Percentiles rank a stretch among this genome's conserved stretches.
These are phyloP conservation scores for Fusarium sp. DNA, from an alignment of 2,329 filamentous ascomycete genomes.

Conservation along the genomic window DNA sequence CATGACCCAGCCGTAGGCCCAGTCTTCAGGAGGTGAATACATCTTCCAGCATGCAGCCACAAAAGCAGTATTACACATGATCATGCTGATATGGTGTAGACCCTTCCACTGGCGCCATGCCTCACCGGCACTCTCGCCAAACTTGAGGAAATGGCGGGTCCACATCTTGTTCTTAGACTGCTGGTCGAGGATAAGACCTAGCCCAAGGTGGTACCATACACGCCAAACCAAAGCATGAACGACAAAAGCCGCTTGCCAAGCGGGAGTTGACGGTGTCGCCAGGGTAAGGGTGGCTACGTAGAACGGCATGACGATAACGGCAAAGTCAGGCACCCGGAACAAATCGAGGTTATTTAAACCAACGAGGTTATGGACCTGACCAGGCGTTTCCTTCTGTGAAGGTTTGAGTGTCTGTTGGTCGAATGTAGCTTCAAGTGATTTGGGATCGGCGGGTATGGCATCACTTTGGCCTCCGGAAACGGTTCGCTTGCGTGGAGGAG, in stretches of 20 bases:
- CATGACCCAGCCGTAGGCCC: conserved; percentile 85
- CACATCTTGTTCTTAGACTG: conserved; percentile 94
- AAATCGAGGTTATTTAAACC: conserved; percentile 87
- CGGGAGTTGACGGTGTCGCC: conserved; percentile 79
- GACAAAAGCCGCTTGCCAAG: conserved; percentile 83
- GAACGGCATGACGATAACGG: conserved; percentile 78
- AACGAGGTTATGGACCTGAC: conserved; percentile 83
- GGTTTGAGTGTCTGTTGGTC: conserved; percentile 42
- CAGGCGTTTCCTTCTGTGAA: conserved; percentile 59
- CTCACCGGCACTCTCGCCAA: conserved; percentile 87
- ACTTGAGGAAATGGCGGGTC: conserved; percentile 98
- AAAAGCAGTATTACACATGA: conserved; percentile 89
- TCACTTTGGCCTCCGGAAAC: conserved; percentile 50
- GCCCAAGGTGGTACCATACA: conserved; percentile 89
- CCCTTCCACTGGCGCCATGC: conserved; percentile 99
- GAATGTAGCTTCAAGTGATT: conserved; percentile 35
- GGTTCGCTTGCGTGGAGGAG: conserved; percentile 74
- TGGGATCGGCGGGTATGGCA: conserved; percentile 43
- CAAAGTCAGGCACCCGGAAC: conserved; percentile 86
- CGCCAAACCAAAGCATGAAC: conserved; percentile 85
- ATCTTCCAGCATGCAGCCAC: conserved; percentile 95
- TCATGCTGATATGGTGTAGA: conserved; percentile 91
- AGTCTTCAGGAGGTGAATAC: conserved; percentile 87
- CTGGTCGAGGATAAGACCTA: conserved; percentile 84
- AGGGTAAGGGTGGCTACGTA: conserved; percentile 80